Evolutionary conservation across 371 early-diverging fungal species (phyloP), one percentile per base, ranked within the genome.

Genomic region (Mortierella sp.): DNA sequence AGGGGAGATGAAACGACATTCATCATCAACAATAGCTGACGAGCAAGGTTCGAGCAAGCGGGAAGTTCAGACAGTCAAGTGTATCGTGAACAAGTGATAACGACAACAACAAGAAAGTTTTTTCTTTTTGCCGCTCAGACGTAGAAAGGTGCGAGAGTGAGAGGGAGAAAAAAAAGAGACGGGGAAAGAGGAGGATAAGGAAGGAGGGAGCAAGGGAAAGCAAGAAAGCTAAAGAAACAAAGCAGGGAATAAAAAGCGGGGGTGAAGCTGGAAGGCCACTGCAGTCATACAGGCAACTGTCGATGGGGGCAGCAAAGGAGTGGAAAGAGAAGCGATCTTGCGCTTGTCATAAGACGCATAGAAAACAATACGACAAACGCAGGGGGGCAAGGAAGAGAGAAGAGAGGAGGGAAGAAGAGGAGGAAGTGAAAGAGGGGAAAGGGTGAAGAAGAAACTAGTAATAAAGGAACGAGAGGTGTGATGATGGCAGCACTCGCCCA

Each of bases 151-250:
- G 19, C n/a, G 13, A 40, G 6, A 57, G 43, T 3, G 44, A 24
- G 55, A n/a, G n/a, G 31, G 26, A 71, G 46, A 10, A 37, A 44
- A 31, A 53, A 37, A 72, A 50, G 37, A 64, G 19, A 37, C 40
- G 37, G 67, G 24, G 10, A 19, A 9, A 67, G 40, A 21, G 0
- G 5, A 54, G 9, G 54, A 19, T 21, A 37, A 40, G 1, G 67
- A 40, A 6, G 67, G 24, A 53, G 48, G 72, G 16, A 53, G 6
- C 24, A 69, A n/a, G 5, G 43, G 9, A 69, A 43, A 44, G 6
- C 8, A 16, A 10, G 16, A 37, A 57, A n/a, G 40, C 73, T 54
- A 73, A 73, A 40, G n/a, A 31, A 3, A 54, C 72, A n/a, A 72
- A 21, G 48, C 28, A 40, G 43, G 43, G 57, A 28, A 71, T 31